Conservation (phyloP, 164 flowering plant genomes). For the Annona squamosa region DNA sequence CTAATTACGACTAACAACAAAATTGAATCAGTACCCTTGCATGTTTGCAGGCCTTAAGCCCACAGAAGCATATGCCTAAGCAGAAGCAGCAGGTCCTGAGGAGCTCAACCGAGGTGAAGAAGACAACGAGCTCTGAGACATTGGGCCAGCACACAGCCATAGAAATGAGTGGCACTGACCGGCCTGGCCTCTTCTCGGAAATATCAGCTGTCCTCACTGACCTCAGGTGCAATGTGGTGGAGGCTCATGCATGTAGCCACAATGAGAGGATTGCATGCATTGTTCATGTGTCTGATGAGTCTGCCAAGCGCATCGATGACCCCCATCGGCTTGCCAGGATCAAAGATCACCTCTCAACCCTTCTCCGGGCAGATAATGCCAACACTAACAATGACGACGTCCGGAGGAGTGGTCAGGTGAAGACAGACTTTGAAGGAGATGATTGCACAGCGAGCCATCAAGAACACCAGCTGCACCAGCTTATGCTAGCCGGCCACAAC, state of each 20-base stretch:
- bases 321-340: conserved; percentile 46
- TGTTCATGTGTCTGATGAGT: conserved; percentile 46
- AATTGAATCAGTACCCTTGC: not conserved
- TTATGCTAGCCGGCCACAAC: conserved; percentile 54
- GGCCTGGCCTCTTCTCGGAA: conserved; percentile 80
- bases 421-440: conserved; percentile 21
- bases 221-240: conserved; percentile 55
- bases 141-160: conserved; percentile 44
- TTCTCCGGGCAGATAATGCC: conserved; percentile 31
- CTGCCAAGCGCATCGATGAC: conserved; percentile 37
- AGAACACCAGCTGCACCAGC: conserved; percentile 69
- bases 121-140: conserved; percentile 4
- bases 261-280: conserved; percentile 59
- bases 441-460: conserved; percentile 26
- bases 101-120: conserved; percentile 12
- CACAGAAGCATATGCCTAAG: conserved; percentile 9
- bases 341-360: conserved; percentile 48
- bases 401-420: conserved; percentile 13
- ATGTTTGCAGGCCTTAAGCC: conserved; percentile 40
- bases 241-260: conserved; percentile 69
- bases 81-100: conserved; percentile 4
- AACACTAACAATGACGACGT: conserved; percentile 15
- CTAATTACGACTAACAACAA: too few relatives aligned
- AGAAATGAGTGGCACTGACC: conserved; percentile 51
- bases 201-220: conserved; percentile 64